These are phyloP conservation scores for Populus tomentosa DNA, from an alignment of 441 rosid genomes.

Conservation along the genomic window DNA sequence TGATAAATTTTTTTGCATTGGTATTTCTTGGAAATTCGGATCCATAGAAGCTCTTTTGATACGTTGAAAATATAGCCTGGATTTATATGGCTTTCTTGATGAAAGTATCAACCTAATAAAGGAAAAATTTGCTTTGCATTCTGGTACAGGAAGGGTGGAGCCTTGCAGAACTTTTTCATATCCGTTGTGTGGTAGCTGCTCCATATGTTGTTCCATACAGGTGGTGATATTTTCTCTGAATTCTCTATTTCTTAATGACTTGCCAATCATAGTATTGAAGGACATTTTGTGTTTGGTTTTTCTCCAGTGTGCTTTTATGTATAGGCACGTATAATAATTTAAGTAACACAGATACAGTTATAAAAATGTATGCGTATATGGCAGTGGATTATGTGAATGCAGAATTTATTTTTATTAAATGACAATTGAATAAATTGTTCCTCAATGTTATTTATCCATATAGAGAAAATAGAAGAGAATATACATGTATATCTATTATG, in stretches of 20 bases:
- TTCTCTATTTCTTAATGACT: not conserved
- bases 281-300: not conserved
- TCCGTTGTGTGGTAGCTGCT: constrained; percentile 74
- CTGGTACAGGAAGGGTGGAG: constrained; percentile 87
- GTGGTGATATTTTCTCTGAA: constrained; percentile 31
- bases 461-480: not conserved
- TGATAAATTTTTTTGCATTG: constrained; percentile 88
- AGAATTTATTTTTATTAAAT: not conserved
- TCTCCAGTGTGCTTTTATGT: not conserved
- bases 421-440: not conserved
- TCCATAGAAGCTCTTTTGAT: constrained; percentile 1
- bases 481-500: not conserved
- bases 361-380: no score
- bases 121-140: constrained; percentile 9
- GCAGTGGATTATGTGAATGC: not conserved
- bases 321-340: not conserved
- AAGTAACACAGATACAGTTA: not conserved
- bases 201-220: constrained; percentile 96
- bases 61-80: constrained; percentile 1
- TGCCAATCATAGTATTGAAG: not conserved
- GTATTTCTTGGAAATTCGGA: constrained; percentile 30
- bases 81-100: not conserved
- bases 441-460: not conserved
- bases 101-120: constrained; percentile 3
- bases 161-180: constrained; percentile 76